These are phyloP conservation scores for Solanum commersonii DNA, from an alignment of 257 asterid species.

Conservation along the genomic window DNA sequence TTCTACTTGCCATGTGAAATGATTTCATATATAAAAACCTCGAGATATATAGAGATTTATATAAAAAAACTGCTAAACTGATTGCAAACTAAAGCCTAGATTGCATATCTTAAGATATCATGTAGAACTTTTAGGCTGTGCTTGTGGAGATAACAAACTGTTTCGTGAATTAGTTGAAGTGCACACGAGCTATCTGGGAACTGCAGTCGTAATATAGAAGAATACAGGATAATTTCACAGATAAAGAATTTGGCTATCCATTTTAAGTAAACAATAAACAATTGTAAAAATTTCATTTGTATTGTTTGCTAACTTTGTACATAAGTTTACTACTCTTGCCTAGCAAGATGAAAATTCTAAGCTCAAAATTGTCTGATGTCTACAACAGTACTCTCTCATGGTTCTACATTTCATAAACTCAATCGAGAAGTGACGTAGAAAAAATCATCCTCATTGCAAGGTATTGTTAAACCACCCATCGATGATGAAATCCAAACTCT, in stretches of 20 bases:
- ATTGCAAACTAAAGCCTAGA: background rate
- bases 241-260: background rate
- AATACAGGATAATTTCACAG: background rate
- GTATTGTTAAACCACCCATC: background rate
- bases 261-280: too few species aligned
- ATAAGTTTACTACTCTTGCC: background rate
- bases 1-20: background rate
- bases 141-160: background rate
- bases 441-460: background rate
- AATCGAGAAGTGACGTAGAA: background rate
- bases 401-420: background rate
- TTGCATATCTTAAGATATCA: background rate
- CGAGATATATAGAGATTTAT: background rate
- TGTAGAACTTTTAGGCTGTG: background rate
- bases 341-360: background rate
- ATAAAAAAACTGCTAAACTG: background rate
- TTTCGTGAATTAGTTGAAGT: background rate
- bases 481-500: slow-evolving; percentile 6
- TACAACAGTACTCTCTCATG: background rate
- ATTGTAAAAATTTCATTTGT: background rate
- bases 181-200: background rate
- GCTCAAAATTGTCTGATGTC: background rate
- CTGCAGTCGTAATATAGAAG: background rate
- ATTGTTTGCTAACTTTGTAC: background rate
- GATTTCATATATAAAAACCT: too few species aligned